Conservation (phyloP, 2,329 filamentous ascomycete species). For the Aaosphaeria arxii region DNA sequence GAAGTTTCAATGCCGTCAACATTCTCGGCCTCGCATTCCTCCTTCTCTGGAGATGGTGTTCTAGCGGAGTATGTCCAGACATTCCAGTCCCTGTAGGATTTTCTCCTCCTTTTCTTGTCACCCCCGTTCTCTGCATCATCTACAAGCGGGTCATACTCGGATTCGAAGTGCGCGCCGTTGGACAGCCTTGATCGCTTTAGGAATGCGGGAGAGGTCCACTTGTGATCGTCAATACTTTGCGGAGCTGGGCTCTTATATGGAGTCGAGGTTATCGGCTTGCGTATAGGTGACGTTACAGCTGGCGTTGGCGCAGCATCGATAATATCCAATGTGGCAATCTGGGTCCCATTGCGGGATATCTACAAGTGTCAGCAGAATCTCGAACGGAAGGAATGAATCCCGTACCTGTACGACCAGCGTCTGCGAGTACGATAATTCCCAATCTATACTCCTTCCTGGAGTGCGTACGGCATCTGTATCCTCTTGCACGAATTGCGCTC, state of each 20-base stretch:
- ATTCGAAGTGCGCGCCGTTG: constrained; percentile 64
- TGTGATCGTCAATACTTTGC: constrained; percentile 8
- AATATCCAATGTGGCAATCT: constrained; percentile 53
- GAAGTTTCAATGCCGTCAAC: constrained; percentile 1
- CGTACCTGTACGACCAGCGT: constrained; percentile 35
- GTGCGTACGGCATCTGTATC: constrained; percentile 52
- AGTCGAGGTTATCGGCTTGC: constrained; percentile 4
- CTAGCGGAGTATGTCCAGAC: constrained; percentile 73
- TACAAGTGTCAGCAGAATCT: constrained; percentile 12
- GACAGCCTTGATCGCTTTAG: constrained; percentile 66
- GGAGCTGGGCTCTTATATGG: constrained; percentile 2
- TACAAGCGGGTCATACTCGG: constrained; percentile 60
- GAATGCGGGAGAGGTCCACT: constrained; percentile 78
- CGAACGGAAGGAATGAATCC: neutral
- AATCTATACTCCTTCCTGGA: constrained; percentile 56
- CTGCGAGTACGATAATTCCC: constrained; percentile 52
- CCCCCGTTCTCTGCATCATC: constrained; percentile 59
- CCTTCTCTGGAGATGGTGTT: constrained; percentile 66
- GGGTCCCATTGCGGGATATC: constrained; percentile 48
- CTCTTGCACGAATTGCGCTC: constrained; percentile 61
- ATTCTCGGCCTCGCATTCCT: constrained; percentile 22
- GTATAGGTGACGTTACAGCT: constrained; percentile 20
- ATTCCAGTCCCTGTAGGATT: constrained; percentile 63
- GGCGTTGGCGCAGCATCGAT: constrained; percentile 38
- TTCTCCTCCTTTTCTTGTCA: constrained; percentile 68